Evolutionary conservation across 768 basidiomycete species (phyloP), one percentile per base, ranked within the genome.

Genomic region (Fomitopsis serialis): DNA sequence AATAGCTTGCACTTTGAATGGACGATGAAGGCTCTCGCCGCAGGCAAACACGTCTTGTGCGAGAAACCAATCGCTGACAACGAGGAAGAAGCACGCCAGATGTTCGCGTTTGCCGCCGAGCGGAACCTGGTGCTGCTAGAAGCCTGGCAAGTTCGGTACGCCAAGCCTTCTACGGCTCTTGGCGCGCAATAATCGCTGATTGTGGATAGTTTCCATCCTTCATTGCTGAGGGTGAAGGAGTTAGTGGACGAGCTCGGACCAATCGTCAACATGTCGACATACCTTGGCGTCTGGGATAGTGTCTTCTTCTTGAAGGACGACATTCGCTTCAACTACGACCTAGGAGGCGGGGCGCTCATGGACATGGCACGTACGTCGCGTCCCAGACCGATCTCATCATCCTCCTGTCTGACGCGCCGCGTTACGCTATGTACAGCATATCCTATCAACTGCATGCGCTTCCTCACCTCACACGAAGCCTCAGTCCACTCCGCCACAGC

Each of bases 321-420:
- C 58, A 78, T 85, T 47, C 72, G 82, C 13, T 75, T 73, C 69
- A 59, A 75, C 21, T 82, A 76, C 52, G 70, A 73, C 5, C 61
- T 85, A 1, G 80, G 81, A 8, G 84, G 83, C 1, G 83, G 84
- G 8, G 70, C 73, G 2, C 63, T 78, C 60, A 84, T 85, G 82
- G 85, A 85, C 59, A 69, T 78, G 61, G 81, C 81, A 49, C 79
- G 81, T 73, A 56, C 58, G 75, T 68, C 17, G 29, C 13, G 13
- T 17, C 34, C 12, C 15, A 34, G 12, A 10, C 8, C 19, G 17
- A 10, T 10, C 9, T 10, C 25, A 19, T 46, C 42, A 42, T 57
- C 19, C 34, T n/a, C 34, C 42, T 21, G 15, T 22, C 11, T 46
- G 42, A 44, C 42, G 15, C 42, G 21, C n/a, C n/a, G n/a, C n/a